Base-by-base conservation (phyloP, 768 basidiomycete species). In the Russula sp. region DNA sequence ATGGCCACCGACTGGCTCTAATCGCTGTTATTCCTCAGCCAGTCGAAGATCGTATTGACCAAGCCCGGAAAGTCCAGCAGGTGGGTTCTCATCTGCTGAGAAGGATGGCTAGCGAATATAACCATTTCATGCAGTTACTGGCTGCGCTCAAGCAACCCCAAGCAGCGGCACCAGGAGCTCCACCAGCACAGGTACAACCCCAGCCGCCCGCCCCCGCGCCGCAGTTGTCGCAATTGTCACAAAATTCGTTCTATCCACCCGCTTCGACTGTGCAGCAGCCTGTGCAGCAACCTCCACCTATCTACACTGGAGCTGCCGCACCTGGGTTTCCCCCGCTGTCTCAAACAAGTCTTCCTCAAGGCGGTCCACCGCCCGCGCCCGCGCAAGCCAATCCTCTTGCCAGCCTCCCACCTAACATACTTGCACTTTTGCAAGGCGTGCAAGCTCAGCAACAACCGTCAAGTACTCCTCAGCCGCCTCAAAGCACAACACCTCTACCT, bases 11-110 rank as follows among this genome's bases (percentile, higher is more conserved):
- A 37, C 27, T 18, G 11, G 11, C 7, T 55, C 32, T 60, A 37
- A 64, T 47, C 37, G 11, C 27, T 22, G n/a, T 55, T 20, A 11
- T 52, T 16, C 35, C 48, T 6, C 39, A 85, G 82, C 76, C 79
- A 45, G 73, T 77, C 11, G 90, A 94, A 62, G 91, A 94, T 55
- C 87, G 92, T 13, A 77, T 95, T 20, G 93, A 95, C 70, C 89
- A 94, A 78, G 91, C 92, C 8, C 83, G 86, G 59, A 88, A 83
- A 73, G 91, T 94, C 9, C 92, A 94, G 71, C 89, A 92, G 69
- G 83, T 85, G 16, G 20, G 35, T 54, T 55, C 7, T 1, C 40
- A 40, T n/a, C 4, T 18, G 42, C 9, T 14, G 11, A 10, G 34
- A 22, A 40, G 35, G 7, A 27, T 52, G 56, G 51, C 27, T 20